Conservation (phyloP, 257 asterid genomes). For the Lycium ferocissimum region DNA sequence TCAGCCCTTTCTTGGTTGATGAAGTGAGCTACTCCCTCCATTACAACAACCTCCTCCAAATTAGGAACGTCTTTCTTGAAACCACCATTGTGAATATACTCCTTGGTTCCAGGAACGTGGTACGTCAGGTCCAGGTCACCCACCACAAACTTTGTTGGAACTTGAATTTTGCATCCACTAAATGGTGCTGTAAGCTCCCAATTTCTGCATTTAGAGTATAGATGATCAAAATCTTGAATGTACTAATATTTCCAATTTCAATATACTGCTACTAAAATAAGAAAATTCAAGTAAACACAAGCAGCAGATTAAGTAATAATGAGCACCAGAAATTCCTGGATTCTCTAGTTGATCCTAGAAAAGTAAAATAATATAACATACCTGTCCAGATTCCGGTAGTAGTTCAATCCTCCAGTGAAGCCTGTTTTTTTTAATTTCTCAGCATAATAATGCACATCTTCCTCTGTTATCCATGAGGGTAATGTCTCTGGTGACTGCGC, state of each 20-base stretch:
- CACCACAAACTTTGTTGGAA: conserved; percentile 82
- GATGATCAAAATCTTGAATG: not conserved
- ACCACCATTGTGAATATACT: conserved; percentile 70
- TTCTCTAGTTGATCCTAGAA: not conserved
- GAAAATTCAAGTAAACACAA: not conserved
- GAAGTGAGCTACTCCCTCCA: conserved; percentile 97
- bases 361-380: conserved; percentile 15
- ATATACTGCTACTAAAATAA: not conserved
- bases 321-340: not conserved
- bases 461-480: conserved; percentile 54
- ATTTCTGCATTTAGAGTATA: conserved; percentile 48
- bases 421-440: conserved; percentile 44
- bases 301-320: not conserved
- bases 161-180: conserved; percentile 71
- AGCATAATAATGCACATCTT: conserved; percentile 46
- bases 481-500: conserved; percentile 11
- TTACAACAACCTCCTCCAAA: conserved; percentile 70
- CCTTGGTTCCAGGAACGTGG: conserved; percentile 73
- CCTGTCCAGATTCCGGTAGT: conserved; percentile 49
- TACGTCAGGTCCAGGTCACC: conserved; percentile 80
- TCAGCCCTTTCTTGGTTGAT: conserved; percentile 79
- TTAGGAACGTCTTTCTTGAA: conserved; percentile 69
- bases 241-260: not conserved
- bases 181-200: conserved; percentile 86
- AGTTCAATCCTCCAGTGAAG: conserved; percentile 59